Conservation (phyloP, 441 rosid species). For the Euphorbia schlechtendalii region DNA sequence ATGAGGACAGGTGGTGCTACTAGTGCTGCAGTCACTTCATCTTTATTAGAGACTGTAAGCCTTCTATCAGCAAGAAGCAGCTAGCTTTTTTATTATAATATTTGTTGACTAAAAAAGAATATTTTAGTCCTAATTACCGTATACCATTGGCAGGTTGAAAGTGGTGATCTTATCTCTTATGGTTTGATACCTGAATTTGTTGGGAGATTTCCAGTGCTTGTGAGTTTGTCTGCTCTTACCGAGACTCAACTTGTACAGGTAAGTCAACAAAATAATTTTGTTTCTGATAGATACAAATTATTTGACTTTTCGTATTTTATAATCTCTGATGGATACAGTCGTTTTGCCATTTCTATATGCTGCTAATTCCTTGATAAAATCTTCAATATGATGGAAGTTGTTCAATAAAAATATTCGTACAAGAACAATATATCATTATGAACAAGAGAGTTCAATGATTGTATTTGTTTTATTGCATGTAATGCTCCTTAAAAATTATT, state of each 20-base stretch:
- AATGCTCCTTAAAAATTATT: neutral
- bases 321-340: neutral
- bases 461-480: neutral
- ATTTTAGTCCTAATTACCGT: slow-evolving; percentile 4
- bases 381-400: neutral
- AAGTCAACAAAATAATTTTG: slow-evolving; percentile 12
- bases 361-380: slow-evolving; percentile 5
- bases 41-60: slow-evolving; percentile 81
- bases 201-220: slow-evolving; percentile 96
- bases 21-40: slow-evolving; percentile 68
- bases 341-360: neutral
- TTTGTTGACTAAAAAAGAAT: neutral
- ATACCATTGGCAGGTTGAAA: slow-evolving; percentile 66
- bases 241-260: slow-evolving; percentile 98
- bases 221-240: slow-evolving; percentile 84
- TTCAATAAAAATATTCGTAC: neutral
- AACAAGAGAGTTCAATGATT: neutral
- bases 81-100: slow-evolving; percentile 1
- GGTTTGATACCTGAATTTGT: slow-evolving; percentile 99
- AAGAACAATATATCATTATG: neutral
- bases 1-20: slow-evolving; percentile 82
- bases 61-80: slow-evolving; percentile 14
- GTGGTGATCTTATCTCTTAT: slow-evolving; percentile 88
- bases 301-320: neutral
- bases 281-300: neutral